Evolutionary conservation across 2,329 filamentous ascomycete species (phyloP), one percentile per base, ranked within the genome.

Genomic region (Curvularia eragrostidis): DNA sequence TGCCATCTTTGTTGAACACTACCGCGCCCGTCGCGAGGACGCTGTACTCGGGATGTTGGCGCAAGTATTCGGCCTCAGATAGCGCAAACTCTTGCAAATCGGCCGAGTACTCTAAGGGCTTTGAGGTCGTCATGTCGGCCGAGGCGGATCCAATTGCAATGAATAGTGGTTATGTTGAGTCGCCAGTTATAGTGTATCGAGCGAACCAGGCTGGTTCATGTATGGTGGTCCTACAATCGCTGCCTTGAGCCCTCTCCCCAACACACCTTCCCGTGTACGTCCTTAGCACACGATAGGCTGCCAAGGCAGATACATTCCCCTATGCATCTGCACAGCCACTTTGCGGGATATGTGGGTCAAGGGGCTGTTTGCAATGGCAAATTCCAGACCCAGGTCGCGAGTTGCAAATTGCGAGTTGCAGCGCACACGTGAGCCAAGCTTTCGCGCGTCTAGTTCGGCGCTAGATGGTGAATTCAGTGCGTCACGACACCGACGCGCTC

Each of bases 1-100:
- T 72, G 6, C 68, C 67, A 15, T 74, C 62, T 10, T 55, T 42
- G 50, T 76, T 64, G 61, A 77, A 77, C 1, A 77, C 67, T 1
- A 71, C 59, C 23, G 70, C 65, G 13, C 74, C 75, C 6, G 68
- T 70, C 18, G 61, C 71, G 12, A 77, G 54, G 8, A 66, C 52
- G n/a, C 70, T 42, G 44, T 70, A 70, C 28, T 74, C 58, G 9
- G 65, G 47, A 54, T 75, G 67, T 30, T 67, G 64, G 24, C 54
- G 52, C 4, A 75, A 61, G 41, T 66, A 77, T 2, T 69, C 69
- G 24, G 64, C 52, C 21, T 66, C 70, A n/a, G 66, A 44, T 28
- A 77, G 60, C 15, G 64, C 68, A 59, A 70, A 75, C 47, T 72
- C 63, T 24, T 73, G 59, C 30, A 75, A 48, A 26, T 64, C 65